Conservation (phyloP, 371 early-diverging fungal genomes). For the Homolaphlyctis polyrhiza region DNA sequence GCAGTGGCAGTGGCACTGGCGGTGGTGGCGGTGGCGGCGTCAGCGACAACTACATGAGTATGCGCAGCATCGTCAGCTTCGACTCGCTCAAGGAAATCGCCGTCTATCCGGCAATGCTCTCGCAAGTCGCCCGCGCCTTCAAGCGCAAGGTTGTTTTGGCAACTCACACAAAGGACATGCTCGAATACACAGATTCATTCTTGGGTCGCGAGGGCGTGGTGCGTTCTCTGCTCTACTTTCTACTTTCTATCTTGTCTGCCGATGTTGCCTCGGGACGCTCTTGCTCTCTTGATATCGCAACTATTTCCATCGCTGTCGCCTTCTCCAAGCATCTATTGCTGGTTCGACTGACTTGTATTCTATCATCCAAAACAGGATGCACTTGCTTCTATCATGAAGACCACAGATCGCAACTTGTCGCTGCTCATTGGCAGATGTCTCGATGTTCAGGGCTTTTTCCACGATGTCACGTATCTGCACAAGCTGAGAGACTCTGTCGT, state of each 20-base stretch:
- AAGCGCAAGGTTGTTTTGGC: conserved; percentile 26
- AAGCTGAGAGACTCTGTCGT: conserved; percentile 66
- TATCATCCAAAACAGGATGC: conserved; percentile 51
- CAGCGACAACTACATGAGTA: neutral
- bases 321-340: neutral
- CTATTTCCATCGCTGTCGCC: neutral
- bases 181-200: conserved; percentile 77
- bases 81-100: neutral
- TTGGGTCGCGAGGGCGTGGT: conserved; percentile 82
- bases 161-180: conserved; percentile 60
- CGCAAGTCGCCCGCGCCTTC: conserved; percentile 73
- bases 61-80: neutral
- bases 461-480: conserved; percentile 82
- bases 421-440: conserved; percentile 79
- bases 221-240: conserved; percentile 18
- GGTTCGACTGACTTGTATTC: conserved; percentile 6
- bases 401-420: conserved; percentile 80
- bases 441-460: conserved; percentile 82
- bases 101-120: conserved; percentile 78
- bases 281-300: neutral
- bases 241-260: neutral
- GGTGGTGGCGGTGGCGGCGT: too few relatives aligned
- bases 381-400: conserved; percentile 63
- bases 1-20: too few relatives aligned
- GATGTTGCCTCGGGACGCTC: neutral